Conservation (phyloP, 2,329 filamentous ascomycete species). For the Verticillium dahliae region DNA sequence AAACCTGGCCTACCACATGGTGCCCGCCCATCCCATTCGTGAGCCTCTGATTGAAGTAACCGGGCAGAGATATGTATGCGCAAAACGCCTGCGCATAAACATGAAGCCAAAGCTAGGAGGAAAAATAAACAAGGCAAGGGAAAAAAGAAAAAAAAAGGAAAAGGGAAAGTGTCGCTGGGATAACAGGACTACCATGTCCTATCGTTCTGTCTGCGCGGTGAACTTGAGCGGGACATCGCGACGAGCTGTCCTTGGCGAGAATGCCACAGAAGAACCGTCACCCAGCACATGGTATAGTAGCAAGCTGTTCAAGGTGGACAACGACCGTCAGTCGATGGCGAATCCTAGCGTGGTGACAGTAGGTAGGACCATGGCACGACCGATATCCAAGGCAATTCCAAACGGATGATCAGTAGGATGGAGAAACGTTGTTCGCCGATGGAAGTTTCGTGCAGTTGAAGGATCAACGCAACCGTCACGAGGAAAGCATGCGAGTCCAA, state of each 20-base stretch:
- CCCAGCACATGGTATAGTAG: neutral
- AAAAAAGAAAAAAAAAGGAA: neutral
- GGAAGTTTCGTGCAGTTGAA: neutral
- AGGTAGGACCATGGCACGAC: neutral
- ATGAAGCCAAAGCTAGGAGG: neutral
- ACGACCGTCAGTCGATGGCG: neutral
- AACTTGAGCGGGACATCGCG: neutral
- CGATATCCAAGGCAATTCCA: neutral
- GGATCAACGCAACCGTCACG: neutral
- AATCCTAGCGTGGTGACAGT: neutral
- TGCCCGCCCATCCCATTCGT: neutral
- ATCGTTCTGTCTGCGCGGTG: neutral
- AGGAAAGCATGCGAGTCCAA: neutral
- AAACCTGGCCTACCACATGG: neutral
- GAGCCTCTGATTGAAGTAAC: neutral
- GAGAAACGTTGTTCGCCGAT: neutral
- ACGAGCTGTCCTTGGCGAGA: neutral
- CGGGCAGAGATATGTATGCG: neutral
- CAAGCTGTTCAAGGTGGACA: neutral
- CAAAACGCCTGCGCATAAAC: neutral
- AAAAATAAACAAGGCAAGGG: neutral
- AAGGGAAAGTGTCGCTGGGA: neutral
- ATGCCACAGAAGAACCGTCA: neutral
- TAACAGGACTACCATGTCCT: neutral
- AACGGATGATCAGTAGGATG: neutral